phyloP scores from a whole-genome alignment of 1,139 yeast species.

The Taphrina communis region DNA sequence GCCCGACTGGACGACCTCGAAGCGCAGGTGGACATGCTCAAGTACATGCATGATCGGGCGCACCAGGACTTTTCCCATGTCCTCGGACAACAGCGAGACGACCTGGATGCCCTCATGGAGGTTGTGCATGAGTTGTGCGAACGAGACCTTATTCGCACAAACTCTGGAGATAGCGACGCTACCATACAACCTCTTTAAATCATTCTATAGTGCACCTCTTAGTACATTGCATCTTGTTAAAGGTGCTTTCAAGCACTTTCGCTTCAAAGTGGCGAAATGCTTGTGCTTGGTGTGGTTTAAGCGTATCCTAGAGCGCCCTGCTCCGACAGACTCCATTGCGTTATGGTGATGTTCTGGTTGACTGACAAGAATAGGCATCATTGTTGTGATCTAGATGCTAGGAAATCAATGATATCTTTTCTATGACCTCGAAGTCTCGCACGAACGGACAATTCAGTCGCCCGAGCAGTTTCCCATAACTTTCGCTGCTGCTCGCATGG shows the following conservation, averaged over 20 bases:
- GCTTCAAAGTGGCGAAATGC: too few relatives aligned
- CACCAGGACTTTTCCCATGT: conserved; percentile 4
- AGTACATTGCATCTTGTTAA: too few relatives aligned
- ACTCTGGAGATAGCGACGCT: not conserved
- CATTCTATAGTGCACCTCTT: too few relatives aligned
- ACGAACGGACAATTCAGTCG: not conserved
- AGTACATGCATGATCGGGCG: conserved; percentile 14
- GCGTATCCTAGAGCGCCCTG: too few relatives aligned
- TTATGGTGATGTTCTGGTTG: too few relatives aligned
- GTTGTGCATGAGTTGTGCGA: conserved; percentile 14
- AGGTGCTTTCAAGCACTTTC: too few relatives aligned
- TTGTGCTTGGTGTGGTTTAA: too few relatives aligned
- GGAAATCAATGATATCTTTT: not conserved
- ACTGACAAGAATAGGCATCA: too few relatives aligned
- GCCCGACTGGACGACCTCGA: conserved; percentile 4
- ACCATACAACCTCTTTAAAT: not conserved
- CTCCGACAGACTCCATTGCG: too few relatives aligned
- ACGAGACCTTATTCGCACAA: not conserved
- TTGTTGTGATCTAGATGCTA: not conserved
- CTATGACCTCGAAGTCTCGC: not conserved
- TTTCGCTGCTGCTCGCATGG: not conserved
- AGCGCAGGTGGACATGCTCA: conserved; percentile 12
- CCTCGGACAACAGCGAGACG: conserved; percentile 1
- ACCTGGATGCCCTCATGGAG: conserved; percentile 18
- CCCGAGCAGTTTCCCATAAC: not conserved